These are phyloP conservation scores for Lasiosphaeria miniovina DNA, from an alignment of 495 filamentous ascomycete species.

Conservation along the genomic window DNA sequence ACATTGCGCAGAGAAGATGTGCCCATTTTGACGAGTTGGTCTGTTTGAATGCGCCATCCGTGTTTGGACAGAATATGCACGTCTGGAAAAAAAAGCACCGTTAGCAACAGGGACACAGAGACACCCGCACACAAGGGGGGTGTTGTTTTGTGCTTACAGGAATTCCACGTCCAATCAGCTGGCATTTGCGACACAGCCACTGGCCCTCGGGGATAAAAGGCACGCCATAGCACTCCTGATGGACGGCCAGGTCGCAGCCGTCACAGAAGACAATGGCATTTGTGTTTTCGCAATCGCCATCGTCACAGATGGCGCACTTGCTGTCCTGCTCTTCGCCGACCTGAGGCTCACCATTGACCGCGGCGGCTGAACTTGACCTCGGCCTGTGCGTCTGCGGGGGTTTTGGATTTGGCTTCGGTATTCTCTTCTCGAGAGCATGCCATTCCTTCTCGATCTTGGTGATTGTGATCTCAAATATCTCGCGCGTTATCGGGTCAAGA, in stretches of 20 bases:
- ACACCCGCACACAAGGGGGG: conserved; percentile 13
- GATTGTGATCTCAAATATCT: conserved; percentile 95
- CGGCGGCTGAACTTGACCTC: conserved; percentile 85
- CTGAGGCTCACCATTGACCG: conserved; percentile 83
- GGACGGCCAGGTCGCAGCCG: conserved; percentile 94
- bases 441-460: conserved; percentile 99
- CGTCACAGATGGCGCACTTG: conserved; percentile 97
- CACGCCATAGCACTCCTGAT: conserved; percentile 99
- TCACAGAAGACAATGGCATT: conserved; percentile 99
- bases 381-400: conserved; percentile 89
- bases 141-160: conserved; percentile 54
- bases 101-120: conserved; percentile 9
- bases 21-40: conserved; percentile 94
- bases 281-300: conserved; percentile 98
- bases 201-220: conserved; percentile 98
- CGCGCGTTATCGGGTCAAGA: conserved; percentile 79
- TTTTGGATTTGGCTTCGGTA: conserved; percentile 93
- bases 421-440: conserved; percentile 92
- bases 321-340: conserved; percentile 93
- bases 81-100: conserved; percentile 45
- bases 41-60: conserved; percentile 96
- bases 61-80: conserved; percentile 98
- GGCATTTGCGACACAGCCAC: conserved; percentile 97
- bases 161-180: conserved; percentile 85
- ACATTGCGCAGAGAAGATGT: conserved; percentile 93